Percentiles rank a stretch among this genome's conserved stretches.
phyloP scores from a whole-genome alignment of 2,329 filamentous ascomycete genomes.

The Penicillium glabrum region DNA sequence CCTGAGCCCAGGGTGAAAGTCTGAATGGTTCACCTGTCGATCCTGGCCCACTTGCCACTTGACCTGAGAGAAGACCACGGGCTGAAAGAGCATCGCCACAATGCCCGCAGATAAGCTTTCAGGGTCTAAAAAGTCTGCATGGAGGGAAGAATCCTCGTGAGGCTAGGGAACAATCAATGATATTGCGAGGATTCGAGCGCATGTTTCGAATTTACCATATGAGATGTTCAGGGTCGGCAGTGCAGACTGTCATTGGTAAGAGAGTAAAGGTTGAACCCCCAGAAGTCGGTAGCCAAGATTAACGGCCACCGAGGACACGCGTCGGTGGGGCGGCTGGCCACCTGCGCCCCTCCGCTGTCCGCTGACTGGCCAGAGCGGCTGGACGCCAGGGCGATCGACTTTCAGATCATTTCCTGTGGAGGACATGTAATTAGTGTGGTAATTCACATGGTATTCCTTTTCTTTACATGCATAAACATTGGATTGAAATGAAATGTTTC shows the following conservation, averaged over 20 bases:
- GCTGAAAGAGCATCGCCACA: slow-evolving; percentile 13
- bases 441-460: neutral
- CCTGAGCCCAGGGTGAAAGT: slow-evolving; percentile 8
- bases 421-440: neutral
- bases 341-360: slow-evolving; percentile 7
- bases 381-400: slow-evolving; percentile 19
- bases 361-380: slow-evolving; percentile 17
- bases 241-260: neutral
- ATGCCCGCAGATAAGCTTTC: slow-evolving; percentile 15
- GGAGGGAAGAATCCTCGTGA: neutral
- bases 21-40: slow-evolving; percentile 16
- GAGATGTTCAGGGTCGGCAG: neutral
- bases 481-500: neutral
- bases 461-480: neutral
- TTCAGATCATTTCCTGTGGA: slow-evolving; percentile 20
- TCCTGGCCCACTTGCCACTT: slow-evolving; percentile 15
- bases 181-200: neutral
- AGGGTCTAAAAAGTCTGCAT: slow-evolving; percentile 3
- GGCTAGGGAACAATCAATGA: neutral
- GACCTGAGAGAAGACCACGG: slow-evolving; percentile 6
- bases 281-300: neutral
- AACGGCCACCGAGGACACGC: slow-evolving; percentile 18
- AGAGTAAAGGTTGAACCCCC: no score
- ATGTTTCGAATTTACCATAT: neutral
- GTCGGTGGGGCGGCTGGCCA: slow-evolving; percentile 20